A percentile compares a stretch with the other conserved stretches of the same genome.
These are phyloP conservation scores for Mycena olivaceomarginata DNA, from an alignment of 768 basidiomycete genomes.

Conservation along the genomic window DNA sequence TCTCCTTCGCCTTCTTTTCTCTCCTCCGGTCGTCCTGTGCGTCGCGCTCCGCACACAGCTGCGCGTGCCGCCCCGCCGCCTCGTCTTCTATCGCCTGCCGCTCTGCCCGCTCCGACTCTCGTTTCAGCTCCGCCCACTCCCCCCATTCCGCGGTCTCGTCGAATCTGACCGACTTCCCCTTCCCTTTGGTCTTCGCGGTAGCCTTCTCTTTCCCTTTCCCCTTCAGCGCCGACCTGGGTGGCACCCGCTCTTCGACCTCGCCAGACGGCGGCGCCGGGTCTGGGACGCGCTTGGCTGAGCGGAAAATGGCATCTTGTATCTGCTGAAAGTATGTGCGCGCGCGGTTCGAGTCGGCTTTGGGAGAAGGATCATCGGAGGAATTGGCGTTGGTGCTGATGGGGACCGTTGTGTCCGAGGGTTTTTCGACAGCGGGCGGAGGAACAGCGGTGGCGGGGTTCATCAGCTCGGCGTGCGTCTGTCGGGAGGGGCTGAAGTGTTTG, in stretches of 20 bases:
- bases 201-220: no score
- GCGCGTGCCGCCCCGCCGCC: not conserved
- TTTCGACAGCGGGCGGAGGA: slow-evolving; percentile 1
- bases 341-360: not conserved
- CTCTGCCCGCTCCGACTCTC: not conserved
- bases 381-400: slow-evolving; percentile 9
- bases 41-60: no score
- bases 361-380: no score
- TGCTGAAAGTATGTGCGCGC: not conserved
- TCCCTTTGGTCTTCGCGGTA: not conserved
- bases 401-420: not conserved
- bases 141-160: not conserved
- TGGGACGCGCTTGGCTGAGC: no score
- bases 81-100: not conserved
- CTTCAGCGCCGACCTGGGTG: no score
- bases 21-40: not conserved
- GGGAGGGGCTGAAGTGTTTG: no score
- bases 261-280: no score
- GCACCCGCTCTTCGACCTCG: no score
- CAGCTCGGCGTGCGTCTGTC: not conserved
- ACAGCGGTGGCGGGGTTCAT: slow-evolving; percentile 23
- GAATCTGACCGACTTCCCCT: not conserved
- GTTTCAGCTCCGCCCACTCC: no score
- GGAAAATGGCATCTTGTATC: not conserved
- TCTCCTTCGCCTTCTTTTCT: not conserved